phyloP scores from a whole-genome alignment of 352 stramenopile species.

The Globisporangium solare region DNA sequence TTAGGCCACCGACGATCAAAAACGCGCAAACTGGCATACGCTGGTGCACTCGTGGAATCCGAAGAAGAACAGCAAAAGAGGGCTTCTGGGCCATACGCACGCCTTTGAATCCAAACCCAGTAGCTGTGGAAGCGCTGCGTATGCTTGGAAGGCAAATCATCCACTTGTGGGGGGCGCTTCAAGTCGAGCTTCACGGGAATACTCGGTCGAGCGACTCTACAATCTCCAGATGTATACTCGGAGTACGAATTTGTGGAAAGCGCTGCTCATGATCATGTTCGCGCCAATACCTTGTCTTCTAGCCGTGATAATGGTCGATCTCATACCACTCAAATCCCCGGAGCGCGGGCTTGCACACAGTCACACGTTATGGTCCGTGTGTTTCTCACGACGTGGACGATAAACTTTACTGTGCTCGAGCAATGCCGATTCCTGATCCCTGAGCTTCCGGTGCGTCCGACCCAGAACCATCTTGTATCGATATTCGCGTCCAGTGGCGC shows the following conservation, averaged over 20 bases:
- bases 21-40: too few species aligned
- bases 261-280: constrained; percentile 9
- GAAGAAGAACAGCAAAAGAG: too few species aligned
- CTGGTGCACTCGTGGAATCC: too few species aligned
- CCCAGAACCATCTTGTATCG: constrained; percentile 2
- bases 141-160: too few species aligned
- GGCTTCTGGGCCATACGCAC: too few species aligned
- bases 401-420: constrained; percentile 5
- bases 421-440: constrained; percentile 1
- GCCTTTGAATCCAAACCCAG: too few species aligned
- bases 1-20: too few species aligned
- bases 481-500: not conserved
- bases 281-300: constrained; percentile 9
- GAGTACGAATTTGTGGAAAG: not conserved
- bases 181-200: constrained; percentile 19
- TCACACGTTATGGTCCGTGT: constrained; percentile 8
- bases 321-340: constrained; percentile 6
- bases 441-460: constrained; percentile 1
- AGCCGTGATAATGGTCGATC: constrained; percentile 1
- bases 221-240: not conserved
- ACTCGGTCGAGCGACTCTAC: constrained; percentile 15
- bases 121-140: too few species aligned
- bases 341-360: not conserved
- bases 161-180: constrained; percentile 8
- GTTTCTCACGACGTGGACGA: constrained; percentile 6